Evolutionary conservation across 2,329 filamentous ascomycete genomes (phyloP), one percentile per base, ranked within the genome.

Genomic region (Aureobasidium sp.): DNA sequence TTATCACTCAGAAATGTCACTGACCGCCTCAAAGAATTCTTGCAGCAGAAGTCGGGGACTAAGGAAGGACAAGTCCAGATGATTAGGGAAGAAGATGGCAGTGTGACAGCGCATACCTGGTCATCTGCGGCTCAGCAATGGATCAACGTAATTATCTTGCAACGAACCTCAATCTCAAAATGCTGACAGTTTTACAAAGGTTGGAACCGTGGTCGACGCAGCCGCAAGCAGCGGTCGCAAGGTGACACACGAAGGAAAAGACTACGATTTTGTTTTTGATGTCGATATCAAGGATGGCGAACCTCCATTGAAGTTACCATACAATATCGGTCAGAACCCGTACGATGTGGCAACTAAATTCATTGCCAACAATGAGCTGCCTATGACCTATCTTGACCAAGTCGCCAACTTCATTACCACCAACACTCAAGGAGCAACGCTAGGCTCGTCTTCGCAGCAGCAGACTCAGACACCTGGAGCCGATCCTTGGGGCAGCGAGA

Each of bases 11-110:
- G 12, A 26, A 41, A 7, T 13, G 12, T 20, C 4, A 36, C 36
- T 61, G 4, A 53, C 26, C 15, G n/a, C n/a, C 6, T 9, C 5
- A 32, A 34, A 65, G 91, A 95, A 20, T 97, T 96, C 69, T 78
- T 99, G 9, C 84, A 86, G 61, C 84, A 84, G 61, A 92, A 92
- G 68, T 85, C 86, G 0, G 94, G 94, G 3, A 94, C 90, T n/a
- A 96, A 96, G 75, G 94, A 99, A 66, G 94, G 94, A 0, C 93
- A 99, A 71, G 89, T 96, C 5, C 88, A 95, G 69, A 95, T 96
- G 85, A 93, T 97, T 69, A 85, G 84, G 63, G 89, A 96, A 72
- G 78, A 83, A 8, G 87, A 96, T 70, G 91, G 91, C 50, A 90
- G 85, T 57, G 82, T 97, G 34, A 91, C 89, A 5, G 92, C 92